Evolutionary conservation across 192 early-diverging fungal genomes (phyloP), one percentile per base, ranked within the genome.

Genomic region (Backusella tuberculispora): DNA sequence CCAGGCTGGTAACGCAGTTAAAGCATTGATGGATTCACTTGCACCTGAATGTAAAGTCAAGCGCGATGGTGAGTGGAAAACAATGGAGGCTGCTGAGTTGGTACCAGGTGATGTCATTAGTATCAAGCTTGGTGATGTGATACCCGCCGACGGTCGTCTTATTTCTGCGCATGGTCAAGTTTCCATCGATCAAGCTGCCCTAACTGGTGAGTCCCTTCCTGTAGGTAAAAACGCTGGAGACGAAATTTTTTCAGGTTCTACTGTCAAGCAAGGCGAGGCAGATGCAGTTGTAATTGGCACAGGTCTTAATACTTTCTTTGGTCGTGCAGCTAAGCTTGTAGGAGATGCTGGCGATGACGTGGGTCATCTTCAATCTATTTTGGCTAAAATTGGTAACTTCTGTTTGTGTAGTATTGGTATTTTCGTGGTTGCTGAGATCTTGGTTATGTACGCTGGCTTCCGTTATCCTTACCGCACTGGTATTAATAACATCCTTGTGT

Each of bases 81-180:
- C 90, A 7, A 79, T 96, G 80, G 92, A 95, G 73, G 88, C 95
- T 21, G 80, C 85, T 43, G 78, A 83, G 43, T 86, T 97, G 38
- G 96, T 97, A 70, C 95, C 95, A 66, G 96, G 96, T 79, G 96
- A 98, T 84, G 85, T 98, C 48, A 92, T 98, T 76, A 84, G 88
- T 46, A 80, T 98, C 75, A 91, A 93, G 74, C 88, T 95, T 43
- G 95, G 95, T 81, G 94, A 97, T 76, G 91, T 96, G 74, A 85
- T 97, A 37, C 94, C 95, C 29, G 95, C 95, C 37, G 95, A 97
- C 76, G 90, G 88, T 63, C 89, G 93, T 73, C 87, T 97, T 71
- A 87, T 97, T 60, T 88, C 64, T 21, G 79, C 85, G 7, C 71
- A 85, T 40, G 75, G 80, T 21, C 71, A 88, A 80, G 79, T 92